Conservation (phyloP, 805 yeast genomes). For the Ogataea wickerhamii region DNA sequence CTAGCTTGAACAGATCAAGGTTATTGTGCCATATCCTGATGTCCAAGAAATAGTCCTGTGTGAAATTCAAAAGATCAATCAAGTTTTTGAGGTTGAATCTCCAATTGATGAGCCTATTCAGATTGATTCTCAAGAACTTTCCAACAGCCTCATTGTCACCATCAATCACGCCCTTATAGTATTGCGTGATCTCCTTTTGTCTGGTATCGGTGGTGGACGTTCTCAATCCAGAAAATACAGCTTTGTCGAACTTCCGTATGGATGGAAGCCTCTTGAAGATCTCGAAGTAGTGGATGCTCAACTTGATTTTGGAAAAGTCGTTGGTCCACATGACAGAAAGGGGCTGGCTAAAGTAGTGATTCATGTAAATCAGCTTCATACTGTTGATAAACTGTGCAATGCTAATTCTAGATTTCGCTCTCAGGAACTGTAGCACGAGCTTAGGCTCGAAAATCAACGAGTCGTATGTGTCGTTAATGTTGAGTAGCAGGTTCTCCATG, state of each 20-base stretch:
- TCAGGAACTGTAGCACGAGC: conserved; percentile 26
- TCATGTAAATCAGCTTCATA: conserved; percentile 33
- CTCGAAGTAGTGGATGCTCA: conserved; percentile 24
- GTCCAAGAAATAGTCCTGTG: conserved; percentile 25
- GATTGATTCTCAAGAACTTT: conserved; percentile 20
- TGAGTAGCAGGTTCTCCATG: conserved; percentile 31
- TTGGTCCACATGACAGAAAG: conserved; percentile 32
- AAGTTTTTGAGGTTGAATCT: conserved; percentile 26
- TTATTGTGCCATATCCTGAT: conserved; percentile 28
- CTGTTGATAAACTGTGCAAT: conserved; percentile 28
- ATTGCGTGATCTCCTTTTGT: conserved; percentile 13
- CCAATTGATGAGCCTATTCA: conserved; percentile 30
- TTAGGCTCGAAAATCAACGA: conserved; percentile 33
- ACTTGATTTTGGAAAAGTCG: conserved; percentile 23
- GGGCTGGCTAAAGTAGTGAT: conserved; percentile 34
- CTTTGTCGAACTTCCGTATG: conserved; percentile 18
- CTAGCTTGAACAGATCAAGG: conserved; percentile 25
- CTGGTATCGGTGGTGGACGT: background rate
- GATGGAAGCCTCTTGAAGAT: conserved; percentile 29
- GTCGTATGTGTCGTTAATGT: conserved; percentile 29
- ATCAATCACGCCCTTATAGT: conserved; percentile 20
- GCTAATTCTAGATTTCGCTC: conserved; percentile 25
- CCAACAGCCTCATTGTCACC: conserved; percentile 22
- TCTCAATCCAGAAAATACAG: conserved; percentile 2
- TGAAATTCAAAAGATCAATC: conserved; percentile 27